Percentiles rank a stretch among this genome's conserved stretches.
phyloP scores from a whole-genome alignment of 306 rosid genomes.

The apple (Malus domestica) region DNA sequence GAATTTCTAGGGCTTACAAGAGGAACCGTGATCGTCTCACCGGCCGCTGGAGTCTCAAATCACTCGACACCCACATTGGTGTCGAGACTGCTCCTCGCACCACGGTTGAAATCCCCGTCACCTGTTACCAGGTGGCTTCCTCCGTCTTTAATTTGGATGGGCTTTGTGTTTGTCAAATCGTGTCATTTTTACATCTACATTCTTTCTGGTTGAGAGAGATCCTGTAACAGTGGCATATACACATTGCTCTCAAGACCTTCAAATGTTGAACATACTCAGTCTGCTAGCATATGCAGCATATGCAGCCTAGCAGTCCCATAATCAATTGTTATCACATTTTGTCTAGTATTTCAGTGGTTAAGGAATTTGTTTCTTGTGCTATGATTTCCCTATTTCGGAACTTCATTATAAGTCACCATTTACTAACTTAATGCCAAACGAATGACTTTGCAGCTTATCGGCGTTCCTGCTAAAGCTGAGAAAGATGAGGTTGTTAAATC shows the following conservation, averaged over 20 bases:
- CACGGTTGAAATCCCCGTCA: conserved; percentile 64
- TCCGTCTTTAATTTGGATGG: background rate
- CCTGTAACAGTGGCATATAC: background rate
- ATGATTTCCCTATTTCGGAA: background rate
- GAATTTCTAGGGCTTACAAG: conserved; percentile 28
- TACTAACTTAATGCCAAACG: conserved; percentile 10
- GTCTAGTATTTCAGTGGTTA: background rate
- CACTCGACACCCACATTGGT: conserved; percentile 42
- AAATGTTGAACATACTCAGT: background rate
- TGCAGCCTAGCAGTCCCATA: background rate
- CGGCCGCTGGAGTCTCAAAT: conserved; percentile 49
- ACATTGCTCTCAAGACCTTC: background rate
- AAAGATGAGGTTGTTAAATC: conserved; percentile 97
- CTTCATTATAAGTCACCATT: conserved; percentile 10
- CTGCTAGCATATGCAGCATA: background rate
- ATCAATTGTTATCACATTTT: background rate
- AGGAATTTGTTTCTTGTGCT: background rate
- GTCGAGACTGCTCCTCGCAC: conserved; percentile 29
- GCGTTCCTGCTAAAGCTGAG: conserved; percentile 79
- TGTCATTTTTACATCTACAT: background rate
- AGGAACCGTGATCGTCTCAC: conserved; percentile 6
- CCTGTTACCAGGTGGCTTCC: conserved; percentile 69
- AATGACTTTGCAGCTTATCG: conserved; percentile 62
- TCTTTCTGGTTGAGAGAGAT: background rate
- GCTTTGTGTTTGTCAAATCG: background rate